Conservation (phyloP, 1,139 yeast genomes). For the Magnusiomyces magnusii region DNA sequence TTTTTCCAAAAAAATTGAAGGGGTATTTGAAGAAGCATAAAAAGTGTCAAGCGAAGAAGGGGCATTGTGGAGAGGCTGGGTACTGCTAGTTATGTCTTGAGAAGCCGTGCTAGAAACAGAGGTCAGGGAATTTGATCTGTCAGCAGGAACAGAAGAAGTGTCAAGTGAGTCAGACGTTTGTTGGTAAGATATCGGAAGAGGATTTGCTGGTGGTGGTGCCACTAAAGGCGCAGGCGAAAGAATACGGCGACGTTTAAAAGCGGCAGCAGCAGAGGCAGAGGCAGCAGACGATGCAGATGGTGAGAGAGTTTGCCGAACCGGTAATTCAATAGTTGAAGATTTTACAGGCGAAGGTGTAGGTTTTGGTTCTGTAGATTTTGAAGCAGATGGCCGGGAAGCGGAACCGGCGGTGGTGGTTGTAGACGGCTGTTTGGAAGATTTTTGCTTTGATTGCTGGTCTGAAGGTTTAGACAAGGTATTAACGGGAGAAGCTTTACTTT, state of each 20-base stretch:
- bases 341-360: neutral
- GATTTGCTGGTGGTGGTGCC: neutral
- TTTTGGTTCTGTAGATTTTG: neutral
- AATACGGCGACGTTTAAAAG: constrained; percentile 2
- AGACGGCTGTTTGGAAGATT: neutral
- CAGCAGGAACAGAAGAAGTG: neutral
- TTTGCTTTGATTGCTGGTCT: neutral
- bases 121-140: neutral
- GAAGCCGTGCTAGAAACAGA: neutral
- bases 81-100: neutral
- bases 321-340: neutral
- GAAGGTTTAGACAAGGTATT: neutral
- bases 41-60: constrained; percentile 2
- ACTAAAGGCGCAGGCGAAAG: neutral
- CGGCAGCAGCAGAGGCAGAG: constrained; percentile 7
- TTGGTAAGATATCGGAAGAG: neutral
- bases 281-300: neutral
- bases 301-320: neutral
- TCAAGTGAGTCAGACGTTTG: neutral
- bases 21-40: neutral
- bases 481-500: neutral
- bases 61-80: constrained; percentile 2
- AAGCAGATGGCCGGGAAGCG: neutral
- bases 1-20: neutral
- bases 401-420: neutral